phyloP scores from a whole-genome alignment of 2,329 filamentous ascomycete genomes.

The Chaetomiaceae sp. region DNA sequence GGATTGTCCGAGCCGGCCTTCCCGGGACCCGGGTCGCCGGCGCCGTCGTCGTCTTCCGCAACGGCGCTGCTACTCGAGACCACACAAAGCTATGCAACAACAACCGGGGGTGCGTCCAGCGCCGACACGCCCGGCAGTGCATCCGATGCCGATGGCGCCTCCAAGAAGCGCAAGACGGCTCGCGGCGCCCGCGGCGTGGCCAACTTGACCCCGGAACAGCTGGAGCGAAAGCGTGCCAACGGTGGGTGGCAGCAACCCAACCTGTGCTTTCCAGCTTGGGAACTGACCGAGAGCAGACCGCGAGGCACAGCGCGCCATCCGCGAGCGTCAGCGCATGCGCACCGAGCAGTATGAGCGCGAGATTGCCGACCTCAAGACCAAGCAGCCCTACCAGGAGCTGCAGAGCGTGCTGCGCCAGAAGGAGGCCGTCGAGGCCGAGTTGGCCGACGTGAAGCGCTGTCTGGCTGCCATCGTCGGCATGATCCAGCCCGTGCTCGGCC shows the following conservation, averaged over 20 bases:
- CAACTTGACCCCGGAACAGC: constrained; percentile 66
- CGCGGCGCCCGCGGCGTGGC: constrained; percentile 46
- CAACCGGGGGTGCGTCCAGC: not conserved
- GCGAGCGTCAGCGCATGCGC: constrained; percentile 73
- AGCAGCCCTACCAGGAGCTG: constrained; percentile 78
- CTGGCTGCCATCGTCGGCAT: constrained; percentile 60
- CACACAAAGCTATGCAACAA: not conserved
- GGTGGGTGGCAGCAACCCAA: constrained; percentile 33
- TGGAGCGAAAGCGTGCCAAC: constrained; percentile 60
- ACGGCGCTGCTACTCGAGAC: no score
- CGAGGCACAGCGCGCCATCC: constrained; percentile 78
- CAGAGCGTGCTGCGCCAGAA: constrained; percentile 70
- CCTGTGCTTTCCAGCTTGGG: not conserved
- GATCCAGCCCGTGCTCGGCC: constrained; percentile 51
- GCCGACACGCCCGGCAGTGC: not conserved
- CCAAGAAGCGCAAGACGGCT: constrained; percentile 42
- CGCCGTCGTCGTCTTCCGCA: no score
- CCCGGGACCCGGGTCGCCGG: no score
- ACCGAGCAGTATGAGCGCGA: constrained; percentile 68
- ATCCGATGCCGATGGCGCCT: constrained; percentile 1
- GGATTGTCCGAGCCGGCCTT: not conserved
- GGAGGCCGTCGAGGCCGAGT: constrained; percentile 71
- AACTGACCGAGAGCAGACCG: constrained; percentile 53
- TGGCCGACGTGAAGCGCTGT: constrained; percentile 66
- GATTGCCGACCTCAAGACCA: constrained; percentile 69